Conservation (phyloP, 2,329 filamentous ascomycete genomes). For the Trichoderma asperellum region DNA sequence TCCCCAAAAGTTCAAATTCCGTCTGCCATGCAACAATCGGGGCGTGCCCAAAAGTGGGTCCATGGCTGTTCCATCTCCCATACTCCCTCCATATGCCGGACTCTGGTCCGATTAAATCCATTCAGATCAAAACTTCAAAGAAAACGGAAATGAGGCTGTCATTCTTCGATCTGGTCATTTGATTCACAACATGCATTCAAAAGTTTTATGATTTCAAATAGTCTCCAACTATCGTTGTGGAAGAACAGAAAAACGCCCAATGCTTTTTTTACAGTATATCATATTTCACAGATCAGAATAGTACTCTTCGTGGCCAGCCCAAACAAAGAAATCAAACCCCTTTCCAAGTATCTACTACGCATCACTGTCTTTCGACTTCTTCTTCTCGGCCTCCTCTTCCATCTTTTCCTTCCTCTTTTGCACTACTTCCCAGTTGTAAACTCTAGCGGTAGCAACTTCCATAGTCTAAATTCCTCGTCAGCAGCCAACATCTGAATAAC, state of each 20-base stretch:
- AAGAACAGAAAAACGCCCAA: slow-evolving; percentile 10
- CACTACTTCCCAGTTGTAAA: slow-evolving; percentile 99
- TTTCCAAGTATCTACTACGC: slow-evolving; percentile 25
- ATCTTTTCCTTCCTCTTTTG: slow-evolving; percentile 90
- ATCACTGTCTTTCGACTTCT: slow-evolving; percentile 46
- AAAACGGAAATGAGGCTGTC: background rate
- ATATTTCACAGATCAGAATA: slow-evolving; percentile 1
- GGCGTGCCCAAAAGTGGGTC: slow-evolving; percentile 28
- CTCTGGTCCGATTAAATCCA: background rate
- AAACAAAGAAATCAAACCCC: slow-evolving; percentile 1
- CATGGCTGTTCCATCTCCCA: background rate
- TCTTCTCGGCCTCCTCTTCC: slow-evolving; percentile 57
- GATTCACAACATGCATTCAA: background rate
- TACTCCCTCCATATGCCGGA: background rate
- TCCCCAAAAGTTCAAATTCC: slow-evolving; percentile 27
- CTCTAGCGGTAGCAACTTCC: slow-evolving; percentile 91
- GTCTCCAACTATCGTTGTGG: background rate
- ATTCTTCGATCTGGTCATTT: background rate
- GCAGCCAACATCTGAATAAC: background rate
- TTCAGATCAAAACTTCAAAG: background rate
- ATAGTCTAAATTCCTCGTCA: slow-evolving; percentile 67
- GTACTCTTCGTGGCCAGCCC: slow-evolving; percentile 10
- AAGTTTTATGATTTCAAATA: background rate
- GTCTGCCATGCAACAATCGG: slow-evolving; percentile 36
- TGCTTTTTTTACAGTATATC: slow-evolving; percentile 11